These are phyloP conservation scores for Neoascochyta sp. DNA, from an alignment of 2,329 filamentous ascomycete genomes.

Conservation along the genomic window DNA sequence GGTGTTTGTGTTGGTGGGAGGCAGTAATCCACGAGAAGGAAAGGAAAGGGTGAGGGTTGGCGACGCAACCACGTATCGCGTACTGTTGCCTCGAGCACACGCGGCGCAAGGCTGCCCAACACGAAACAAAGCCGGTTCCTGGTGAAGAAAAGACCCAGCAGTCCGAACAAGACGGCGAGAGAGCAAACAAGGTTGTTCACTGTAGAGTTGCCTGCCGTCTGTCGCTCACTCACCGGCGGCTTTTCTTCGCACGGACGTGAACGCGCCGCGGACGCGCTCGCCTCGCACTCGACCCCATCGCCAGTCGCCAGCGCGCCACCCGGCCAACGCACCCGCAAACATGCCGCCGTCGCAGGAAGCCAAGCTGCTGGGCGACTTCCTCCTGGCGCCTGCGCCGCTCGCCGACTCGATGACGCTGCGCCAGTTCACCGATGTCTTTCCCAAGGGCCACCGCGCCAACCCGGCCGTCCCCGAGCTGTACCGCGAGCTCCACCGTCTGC, in stretches of 20 bases:
- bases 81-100: conserved; percentile 7
- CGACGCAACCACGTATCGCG: conserved; percentile 16
- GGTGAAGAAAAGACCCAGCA: conserved; percentile 3
- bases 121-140: conserved; percentile 1
- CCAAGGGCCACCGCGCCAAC: conserved; percentile 60
- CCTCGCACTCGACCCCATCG: background rate
- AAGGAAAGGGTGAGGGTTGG: conserved; percentile 12
- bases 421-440: conserved; percentile 75
- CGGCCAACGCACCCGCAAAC: conserved; percentile 9
- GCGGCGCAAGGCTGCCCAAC: conserved; percentile 4
- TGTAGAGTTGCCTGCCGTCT: conserved; percentile 5
- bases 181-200: conserved; percentile 8
- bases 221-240: conserved; percentile 11
- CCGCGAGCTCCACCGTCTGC: conserved; percentile 72
- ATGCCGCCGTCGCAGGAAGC: conserved; percentile 76
- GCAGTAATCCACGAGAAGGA: conserved; percentile 11
- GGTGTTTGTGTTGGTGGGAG: conserved; percentile 6
- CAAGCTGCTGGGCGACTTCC: conserved; percentile 71
- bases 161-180: conserved; percentile 1
- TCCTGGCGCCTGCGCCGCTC: conserved; percentile 71
- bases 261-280: conserved; percentile 14
- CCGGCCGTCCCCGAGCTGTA: conserved; percentile 70
- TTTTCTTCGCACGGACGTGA: conserved; percentile 22
- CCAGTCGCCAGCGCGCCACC: conserved; percentile 1
- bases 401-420: conserved; percentile 69